phyloP scores from a whole-genome alignment of 352 stramenopile genomes.

The Phytophthora nicotianae region DNA sequence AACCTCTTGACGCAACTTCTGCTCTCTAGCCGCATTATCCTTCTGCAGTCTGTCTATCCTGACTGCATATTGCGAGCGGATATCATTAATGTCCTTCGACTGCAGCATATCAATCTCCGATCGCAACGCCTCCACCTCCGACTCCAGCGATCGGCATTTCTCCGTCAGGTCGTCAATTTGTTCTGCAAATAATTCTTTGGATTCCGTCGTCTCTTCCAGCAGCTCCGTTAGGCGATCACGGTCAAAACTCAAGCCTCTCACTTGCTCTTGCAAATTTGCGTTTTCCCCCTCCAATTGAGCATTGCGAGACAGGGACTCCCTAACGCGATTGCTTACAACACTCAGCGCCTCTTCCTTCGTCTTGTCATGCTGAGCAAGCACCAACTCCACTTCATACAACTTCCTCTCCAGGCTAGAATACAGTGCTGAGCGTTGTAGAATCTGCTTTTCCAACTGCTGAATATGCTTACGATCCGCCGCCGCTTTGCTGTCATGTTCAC shows the following conservation, averaged over 20 bases:
- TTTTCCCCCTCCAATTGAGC: slow-evolving; percentile 50
- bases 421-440: slow-evolving; percentile 69
- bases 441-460: slow-evolving; percentile 75
- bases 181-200: slow-evolving; percentile 59
- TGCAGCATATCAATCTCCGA: slow-evolving; percentile 74
- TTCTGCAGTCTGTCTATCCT: slow-evolving; percentile 62
- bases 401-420: slow-evolving; percentile 70
- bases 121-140: slow-evolving; percentile 58
- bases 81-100: slow-evolving; percentile 58
- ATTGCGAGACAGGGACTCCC: slow-evolving; percentile 34
- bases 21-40: slow-evolving; percentile 46
- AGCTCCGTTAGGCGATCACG: slow-evolving; percentile 38
- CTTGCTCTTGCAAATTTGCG: slow-evolving; percentile 29
- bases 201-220: slow-evolving; percentile 44
- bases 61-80: slow-evolving; percentile 47
- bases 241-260: slow-evolving; percentile 39
- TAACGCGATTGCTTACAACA: slow-evolving; percentile 37
- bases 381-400: slow-evolving; percentile 72
- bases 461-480: slow-evolving; percentile 66
- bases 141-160: slow-evolving; percentile 44
- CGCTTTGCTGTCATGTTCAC: slow-evolving; percentile 73
- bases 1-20: slow-evolving; percentile 54
- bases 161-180: slow-evolving; percentile 54
- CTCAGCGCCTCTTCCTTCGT: slow-evolving; percentile 54
- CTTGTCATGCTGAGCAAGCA: slow-evolving; percentile 55